phyloP scores from a whole-genome alignment of 495 filamentous ascomycete species.

The Aspergillus heteromorphus region DNA sequence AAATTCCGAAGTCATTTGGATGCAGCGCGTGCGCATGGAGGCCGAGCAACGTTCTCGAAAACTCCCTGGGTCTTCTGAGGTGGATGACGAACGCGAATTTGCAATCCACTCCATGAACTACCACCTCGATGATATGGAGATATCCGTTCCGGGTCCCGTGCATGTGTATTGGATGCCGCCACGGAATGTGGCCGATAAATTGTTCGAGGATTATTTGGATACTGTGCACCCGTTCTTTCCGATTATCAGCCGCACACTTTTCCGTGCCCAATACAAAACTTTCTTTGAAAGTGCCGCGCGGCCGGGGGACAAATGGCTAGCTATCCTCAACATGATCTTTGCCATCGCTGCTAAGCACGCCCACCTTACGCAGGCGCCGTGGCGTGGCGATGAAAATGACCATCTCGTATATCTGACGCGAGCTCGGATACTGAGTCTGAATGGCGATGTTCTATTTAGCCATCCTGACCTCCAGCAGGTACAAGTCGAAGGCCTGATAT shows the following conservation, averaged over 20 bases:
- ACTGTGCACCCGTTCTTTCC: slow-evolving; percentile 59
- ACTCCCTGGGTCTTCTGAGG: slow-evolving; percentile 28
- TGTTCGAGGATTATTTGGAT: slow-evolving; percentile 53
- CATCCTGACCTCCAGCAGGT: slow-evolving; percentile 60
- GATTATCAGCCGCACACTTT: slow-evolving; percentile 49
- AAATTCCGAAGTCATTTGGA: slow-evolving; percentile 60
- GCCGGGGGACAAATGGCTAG: slow-evolving; percentile 53
- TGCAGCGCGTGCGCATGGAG: slow-evolving; percentile 44
- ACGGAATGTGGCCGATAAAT: slow-evolving; percentile 45
- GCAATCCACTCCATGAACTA: slow-evolving; percentile 47
- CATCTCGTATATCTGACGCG: slow-evolving; percentile 58
- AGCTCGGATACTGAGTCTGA: slow-evolving; percentile 54
- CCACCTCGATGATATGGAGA: slow-evolving; percentile 53
- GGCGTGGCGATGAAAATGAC: slow-evolving; percentile 46
- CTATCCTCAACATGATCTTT: slow-evolving; percentile 61
- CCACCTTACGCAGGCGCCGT: slow-evolving; percentile 47
- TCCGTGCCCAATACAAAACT: slow-evolving; percentile 39
- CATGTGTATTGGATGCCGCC: slow-evolving; percentile 51
- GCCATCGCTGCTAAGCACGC: slow-evolving; percentile 58
- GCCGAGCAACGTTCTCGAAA: slow-evolving; percentile 30
- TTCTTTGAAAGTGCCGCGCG: slow-evolving; percentile 37
- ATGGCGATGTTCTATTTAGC: slow-evolving; percentile 46
- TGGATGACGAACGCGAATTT: slow-evolving; percentile 25
- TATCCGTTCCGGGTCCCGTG: slow-evolving; percentile 43
- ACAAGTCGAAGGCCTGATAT: slow-evolving; percentile 53